Conservation (phyloP, 106 monocot species). For the Phalaenopsis aphrodite region DNA sequence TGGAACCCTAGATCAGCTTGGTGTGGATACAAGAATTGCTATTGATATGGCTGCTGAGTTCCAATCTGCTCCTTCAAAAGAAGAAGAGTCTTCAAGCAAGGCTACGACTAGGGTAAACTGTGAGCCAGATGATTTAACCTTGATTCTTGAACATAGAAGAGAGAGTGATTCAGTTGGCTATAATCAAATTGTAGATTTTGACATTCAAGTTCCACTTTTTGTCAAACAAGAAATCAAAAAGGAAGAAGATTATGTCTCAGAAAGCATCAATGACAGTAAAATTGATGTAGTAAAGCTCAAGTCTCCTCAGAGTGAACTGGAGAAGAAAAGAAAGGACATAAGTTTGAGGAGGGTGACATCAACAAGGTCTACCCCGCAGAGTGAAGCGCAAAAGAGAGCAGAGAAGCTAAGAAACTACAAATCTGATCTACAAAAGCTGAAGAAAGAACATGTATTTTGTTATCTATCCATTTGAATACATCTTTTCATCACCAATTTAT, state of each 20-base stretch:
- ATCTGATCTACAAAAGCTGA: slow-evolving; percentile 81
- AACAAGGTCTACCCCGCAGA: slow-evolving; percentile 31
- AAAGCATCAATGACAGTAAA: slow-evolving; percentile 25
- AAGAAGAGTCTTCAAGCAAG: slow-evolving; percentile 16
- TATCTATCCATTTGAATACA: neutral
- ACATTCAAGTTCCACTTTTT: slow-evolving; percentile 27
- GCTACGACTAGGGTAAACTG: slow-evolving; percentile 25
- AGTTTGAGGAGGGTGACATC: slow-evolving; percentile 24
- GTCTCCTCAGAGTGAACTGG: slow-evolving; percentile 25
- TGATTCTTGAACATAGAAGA: slow-evolving; percentile 57
- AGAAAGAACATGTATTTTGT: slow-evolving; percentile 62
- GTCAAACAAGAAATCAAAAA: slow-evolving; percentile 17
- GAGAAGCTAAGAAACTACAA: slow-evolving; percentile 81
- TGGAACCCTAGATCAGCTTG: slow-evolving; percentile 24
- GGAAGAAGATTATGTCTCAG: slow-evolving; percentile 22
- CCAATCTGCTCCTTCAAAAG: slow-evolving; percentile 17
- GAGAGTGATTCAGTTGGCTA: slow-evolving; percentile 41
- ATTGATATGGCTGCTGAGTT: slow-evolving; percentile 62
- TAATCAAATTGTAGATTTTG: slow-evolving; percentile 69
- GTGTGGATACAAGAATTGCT: slow-evolving; percentile 19
- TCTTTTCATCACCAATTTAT: no score
- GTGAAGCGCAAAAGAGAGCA: slow-evolving; percentile 88
- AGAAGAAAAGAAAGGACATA: slow-evolving; percentile 46
- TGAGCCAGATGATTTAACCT: slow-evolving; percentile 71
- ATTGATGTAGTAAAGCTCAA: slow-evolving; percentile 41